phyloP scores from a whole-genome alignment of 352 stramenopile genomes.

The Blastocystis sp. region DNA sequence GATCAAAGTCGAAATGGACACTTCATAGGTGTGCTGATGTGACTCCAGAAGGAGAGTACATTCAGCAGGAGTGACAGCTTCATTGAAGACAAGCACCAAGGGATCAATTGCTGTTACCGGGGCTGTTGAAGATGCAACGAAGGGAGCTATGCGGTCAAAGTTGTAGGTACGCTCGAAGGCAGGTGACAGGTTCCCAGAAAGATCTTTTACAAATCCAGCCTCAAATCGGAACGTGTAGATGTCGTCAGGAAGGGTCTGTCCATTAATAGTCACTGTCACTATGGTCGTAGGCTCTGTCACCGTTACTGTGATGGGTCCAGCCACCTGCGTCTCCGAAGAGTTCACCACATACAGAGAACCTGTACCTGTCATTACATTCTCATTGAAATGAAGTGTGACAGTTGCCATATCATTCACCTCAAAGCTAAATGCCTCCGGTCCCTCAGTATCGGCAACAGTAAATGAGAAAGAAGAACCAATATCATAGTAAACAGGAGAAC shows the following conservation, averaged over 20 bases:
- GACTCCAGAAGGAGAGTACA: not conserved
- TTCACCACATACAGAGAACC: not conserved
- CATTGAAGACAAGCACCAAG: not conserved
- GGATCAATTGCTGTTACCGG: not conserved
- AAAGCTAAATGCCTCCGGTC: not conserved
- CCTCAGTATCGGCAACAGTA: conserved; percentile 45
- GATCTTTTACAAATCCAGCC: conserved; percentile 14
- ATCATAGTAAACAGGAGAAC: conserved; percentile 5
- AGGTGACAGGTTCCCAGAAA: not conserved
- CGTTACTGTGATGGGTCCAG: not conserved
- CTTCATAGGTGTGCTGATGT: not conserved
- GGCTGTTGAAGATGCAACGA: not conserved
- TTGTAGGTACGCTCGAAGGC: not conserved
- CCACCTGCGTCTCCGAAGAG: not conserved
- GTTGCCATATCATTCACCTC: not conserved
- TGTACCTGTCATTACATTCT: not conserved
- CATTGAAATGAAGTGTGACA: conserved; percentile 14
- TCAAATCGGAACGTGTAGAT: conserved; percentile 27
- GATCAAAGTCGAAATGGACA: not conserved
- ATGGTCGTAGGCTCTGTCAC: not conserved
- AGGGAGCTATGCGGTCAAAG: not conserved
- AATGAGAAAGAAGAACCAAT: conserved; percentile 29
- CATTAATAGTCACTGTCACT: not conserved
- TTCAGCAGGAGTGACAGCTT: not conserved
- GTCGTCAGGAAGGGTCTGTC: conserved; percentile 19